These are phyloP conservation scores for Ettlia oleoabundans DNA, from an alignment of 139 green algal genomes.

Conservation along the genomic window DNA sequence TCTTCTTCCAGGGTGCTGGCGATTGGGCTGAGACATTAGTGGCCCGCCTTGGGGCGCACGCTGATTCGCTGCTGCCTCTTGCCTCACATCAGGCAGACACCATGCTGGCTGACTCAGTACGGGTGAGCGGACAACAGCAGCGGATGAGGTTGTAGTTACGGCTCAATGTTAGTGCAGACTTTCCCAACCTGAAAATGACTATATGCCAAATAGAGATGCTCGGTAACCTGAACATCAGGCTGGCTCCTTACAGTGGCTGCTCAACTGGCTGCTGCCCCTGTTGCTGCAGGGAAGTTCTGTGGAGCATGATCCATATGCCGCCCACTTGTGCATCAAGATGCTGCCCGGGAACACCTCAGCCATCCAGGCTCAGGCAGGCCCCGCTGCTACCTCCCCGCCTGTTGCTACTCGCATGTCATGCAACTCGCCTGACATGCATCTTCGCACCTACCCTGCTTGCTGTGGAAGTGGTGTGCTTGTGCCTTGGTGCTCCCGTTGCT, in stretches of 20 bases:
- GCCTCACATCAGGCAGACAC: background rate
- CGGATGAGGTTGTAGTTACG: no score
- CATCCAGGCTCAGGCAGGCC: constrained; percentile 6
- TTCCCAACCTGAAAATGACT: no score
- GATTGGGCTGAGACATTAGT: constrained; percentile 36
- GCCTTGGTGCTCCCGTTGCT: no score
- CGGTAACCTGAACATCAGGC: no score
- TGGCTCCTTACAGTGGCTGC: no score
- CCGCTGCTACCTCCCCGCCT: no score
- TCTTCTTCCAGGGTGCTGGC: constrained; percentile 36
- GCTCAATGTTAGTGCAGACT: no score
- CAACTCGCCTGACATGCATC: no score
- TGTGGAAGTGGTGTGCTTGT: no score
- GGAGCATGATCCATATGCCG: constrained; percentile 17
- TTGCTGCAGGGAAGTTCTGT: constrained; percentile 18
- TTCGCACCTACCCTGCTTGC: no score
- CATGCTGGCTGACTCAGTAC: constrained; percentile 1
- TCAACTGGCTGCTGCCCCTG: background rate
- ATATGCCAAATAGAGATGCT: no score
- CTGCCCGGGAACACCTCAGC: background rate
- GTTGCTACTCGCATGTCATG: no score
- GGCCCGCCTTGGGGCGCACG: background rate
- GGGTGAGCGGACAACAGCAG: constrained; percentile 13
- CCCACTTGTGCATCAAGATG: constrained; percentile 6
- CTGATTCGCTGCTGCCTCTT: constrained; percentile 9